Evolutionary conservation across 176 grass and related monocot species (phyloP).

Genomic region (Phyllostachys edulis): DNA sequence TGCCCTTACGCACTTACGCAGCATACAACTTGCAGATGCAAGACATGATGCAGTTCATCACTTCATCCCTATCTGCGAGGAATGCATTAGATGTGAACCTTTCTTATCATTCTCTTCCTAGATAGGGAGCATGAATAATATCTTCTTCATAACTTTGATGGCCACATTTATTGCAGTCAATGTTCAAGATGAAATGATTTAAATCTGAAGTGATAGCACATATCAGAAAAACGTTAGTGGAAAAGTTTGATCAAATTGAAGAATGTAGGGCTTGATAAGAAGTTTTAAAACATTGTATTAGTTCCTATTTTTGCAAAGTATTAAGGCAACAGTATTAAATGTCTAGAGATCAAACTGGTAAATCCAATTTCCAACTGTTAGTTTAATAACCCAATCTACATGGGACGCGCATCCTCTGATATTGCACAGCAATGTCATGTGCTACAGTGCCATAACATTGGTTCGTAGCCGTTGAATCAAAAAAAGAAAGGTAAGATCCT

Average conservation of each 20-base stretch:
- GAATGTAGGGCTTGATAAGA: background rate
- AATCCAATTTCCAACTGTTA: background rate
- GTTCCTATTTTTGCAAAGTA: background rate
- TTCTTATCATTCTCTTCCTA: constrained; percentile 23
- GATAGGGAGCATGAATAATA: background rate
- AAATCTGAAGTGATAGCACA: background rate
- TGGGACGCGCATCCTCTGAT: no score
- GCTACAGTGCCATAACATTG: no score
- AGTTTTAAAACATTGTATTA: background rate
- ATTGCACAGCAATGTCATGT: no score
- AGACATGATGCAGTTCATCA: constrained; percentile 8
- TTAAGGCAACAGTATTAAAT: background rate
- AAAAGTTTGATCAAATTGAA: background rate
- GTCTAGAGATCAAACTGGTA: background rate
- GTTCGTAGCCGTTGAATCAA: no score
- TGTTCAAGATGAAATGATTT: background rate
- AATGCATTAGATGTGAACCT: background rate
- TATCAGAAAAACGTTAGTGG: background rate
- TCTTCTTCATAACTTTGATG: background rate
- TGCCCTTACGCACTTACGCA: background rate
- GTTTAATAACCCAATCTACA: background rate
- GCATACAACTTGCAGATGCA: background rate
- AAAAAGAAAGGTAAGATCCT: no score
- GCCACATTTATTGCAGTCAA: background rate
- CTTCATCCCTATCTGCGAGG: background rate